Base-by-base conservation (phyloP, 2,329 filamentous ascomycete species). In the Pseudomassariella vexata region DNA sequence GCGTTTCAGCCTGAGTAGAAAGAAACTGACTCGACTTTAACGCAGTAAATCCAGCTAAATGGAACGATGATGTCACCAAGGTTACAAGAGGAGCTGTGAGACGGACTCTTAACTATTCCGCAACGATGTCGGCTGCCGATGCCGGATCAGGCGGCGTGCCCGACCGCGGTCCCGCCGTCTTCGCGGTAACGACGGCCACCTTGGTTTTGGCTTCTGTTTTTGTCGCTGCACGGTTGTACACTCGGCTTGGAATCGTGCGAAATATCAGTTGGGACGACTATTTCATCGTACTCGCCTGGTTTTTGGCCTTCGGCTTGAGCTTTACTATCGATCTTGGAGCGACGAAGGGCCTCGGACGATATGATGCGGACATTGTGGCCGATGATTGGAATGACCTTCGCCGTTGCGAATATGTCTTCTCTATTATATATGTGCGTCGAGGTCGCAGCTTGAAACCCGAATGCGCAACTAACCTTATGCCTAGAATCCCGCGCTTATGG, bases 401-500 rank as follows among this genome's bases (percentile, higher is more conserved):
- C 36, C 63, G 62, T 30, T 68, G 64, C 44, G 73, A 81, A 69
- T 81, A 81, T 59, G 70, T 70, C 36, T 79, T 81, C 46, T 78
- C 76, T 6, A 67, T 82, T 22, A 53, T 81, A 39, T 80, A 80
- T 46, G 73, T 76, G 59, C 27, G 70, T 14, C 4, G 9, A 9
- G 8, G 15, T 28, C 21, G n/a, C n/a, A n/a, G n/a, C n/a, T n/a
- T n/a, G n/a, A n/a, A n/a, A n/a, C n/a, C n/a, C n/a, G n/a, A n/a
- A n/a, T n/a, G n/a, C n/a, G n/a, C n/a, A n/a, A n/a, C n/a, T 32
- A 11, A 19, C 26, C 24, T 17, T n/a, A 15, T 29, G 14, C 35
- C 11, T 15, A 89, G 79, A 94, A 95, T 52, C 88, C 88, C 9
- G 82, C 85, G 4, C 68, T 95, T 35, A 94, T 94, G 85, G 79